Evolutionary conservation across 352 stramenopile species (phyloP).

Genomic region (Globisporangium recalcitrans): DNA sequence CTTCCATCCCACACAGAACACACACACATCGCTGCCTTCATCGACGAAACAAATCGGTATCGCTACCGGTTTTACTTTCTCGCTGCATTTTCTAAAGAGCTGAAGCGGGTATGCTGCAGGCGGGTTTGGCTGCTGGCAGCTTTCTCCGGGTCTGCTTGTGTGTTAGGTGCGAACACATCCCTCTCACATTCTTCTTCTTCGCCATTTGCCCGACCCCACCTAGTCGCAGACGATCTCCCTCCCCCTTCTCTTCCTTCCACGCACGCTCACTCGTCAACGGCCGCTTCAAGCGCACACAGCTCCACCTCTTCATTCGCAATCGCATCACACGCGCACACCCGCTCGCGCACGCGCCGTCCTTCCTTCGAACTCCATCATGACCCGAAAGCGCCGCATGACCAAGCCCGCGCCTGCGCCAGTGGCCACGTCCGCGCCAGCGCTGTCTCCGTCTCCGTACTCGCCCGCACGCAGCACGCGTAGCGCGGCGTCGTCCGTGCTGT

Average conservation of each 20-base stretch:
- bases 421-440: background rate
- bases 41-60: constrained; percentile 12
- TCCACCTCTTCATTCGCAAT: background rate
- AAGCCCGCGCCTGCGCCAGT: background rate
- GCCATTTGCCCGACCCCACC: background rate
- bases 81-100: background rate
- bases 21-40: background rate
- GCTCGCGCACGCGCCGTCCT: background rate
- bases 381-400: constrained; percentile 17
- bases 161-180: constrained; percentile 1
- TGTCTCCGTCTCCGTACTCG: background rate
- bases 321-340: no score
- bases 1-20: background rate
- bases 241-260: background rate
- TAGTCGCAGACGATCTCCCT: constrained; percentile 5
- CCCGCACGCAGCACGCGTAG: constrained; percentile 8
- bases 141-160: constrained; percentile 13
- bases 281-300: constrained; percentile 15
- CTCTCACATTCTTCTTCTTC: constrained; percentile 4
- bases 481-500: background rate
- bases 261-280: constrained; percentile 15
- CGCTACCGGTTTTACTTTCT: constrained; percentile 15
- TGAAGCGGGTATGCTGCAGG: background rate
- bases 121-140: background rate
- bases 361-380: constrained; percentile 5